These are phyloP conservation scores for Immersiella caudata DNA, from an alignment of 495 filamentous ascomycete genomes.

Conservation along the genomic window DNA sequence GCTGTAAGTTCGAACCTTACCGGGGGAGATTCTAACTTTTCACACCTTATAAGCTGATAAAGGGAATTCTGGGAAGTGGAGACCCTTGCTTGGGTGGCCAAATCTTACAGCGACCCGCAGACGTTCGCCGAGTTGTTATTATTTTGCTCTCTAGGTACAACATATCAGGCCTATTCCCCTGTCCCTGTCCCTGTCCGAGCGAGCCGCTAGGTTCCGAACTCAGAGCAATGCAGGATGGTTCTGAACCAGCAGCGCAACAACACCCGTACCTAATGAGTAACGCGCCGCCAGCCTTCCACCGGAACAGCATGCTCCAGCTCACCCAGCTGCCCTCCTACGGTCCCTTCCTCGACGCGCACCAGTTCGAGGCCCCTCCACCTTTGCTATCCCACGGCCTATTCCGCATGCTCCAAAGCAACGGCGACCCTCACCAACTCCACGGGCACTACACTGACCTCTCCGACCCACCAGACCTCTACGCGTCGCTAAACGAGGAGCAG, in stretches of 20 bases:
- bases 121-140: too few relatives aligned
- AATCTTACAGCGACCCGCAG: too few relatives aligned
- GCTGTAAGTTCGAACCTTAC: too few relatives aligned
- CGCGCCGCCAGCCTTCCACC: constrained; percentile 45
- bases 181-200: too few relatives aligned
- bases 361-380: constrained; percentile 56
- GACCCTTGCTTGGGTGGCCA: too few relatives aligned
- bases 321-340: constrained; percentile 51
- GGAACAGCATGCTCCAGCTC: constrained; percentile 52
- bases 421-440: constrained; percentile 61
- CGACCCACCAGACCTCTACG: constrained; percentile 73
- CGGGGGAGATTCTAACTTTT: too few relatives aligned
- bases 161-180: too few relatives aligned
- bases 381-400: constrained; percentile 66
- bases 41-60: too few relatives aligned
- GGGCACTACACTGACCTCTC: constrained; percentile 66
- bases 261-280: constrained; percentile 56
- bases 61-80: too few relatives aligned
- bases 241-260: constrained; percentile 55
- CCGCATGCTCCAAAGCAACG: constrained; percentile 69
- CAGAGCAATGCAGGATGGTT: too few relatives aligned
- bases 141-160: too few relatives aligned
- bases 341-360: constrained; percentile 50
- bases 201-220: too few relatives aligned
- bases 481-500: constrained; percentile 67